These are phyloP conservation scores for Phytopythium cucurbitacearum DNA, from an alignment of 352 stramenopile genomes.

Conservation along the genomic window DNA sequence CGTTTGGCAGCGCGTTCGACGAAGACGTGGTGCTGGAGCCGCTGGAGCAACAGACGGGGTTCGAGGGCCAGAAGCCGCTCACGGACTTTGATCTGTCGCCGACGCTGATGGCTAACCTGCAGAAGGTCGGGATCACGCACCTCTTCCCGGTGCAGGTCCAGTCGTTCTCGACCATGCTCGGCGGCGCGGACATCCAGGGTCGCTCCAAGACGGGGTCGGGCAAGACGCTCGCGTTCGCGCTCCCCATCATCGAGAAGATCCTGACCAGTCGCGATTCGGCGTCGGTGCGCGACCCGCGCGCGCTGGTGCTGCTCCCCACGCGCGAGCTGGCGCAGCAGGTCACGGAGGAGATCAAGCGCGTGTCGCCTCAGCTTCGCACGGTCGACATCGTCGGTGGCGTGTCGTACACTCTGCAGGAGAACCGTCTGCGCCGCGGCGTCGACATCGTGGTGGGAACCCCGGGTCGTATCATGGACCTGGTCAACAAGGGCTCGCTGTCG, in stretches of 20 bases:
- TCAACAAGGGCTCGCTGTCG: constrained; percentile 91
- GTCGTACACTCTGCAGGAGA: constrained; percentile 92
- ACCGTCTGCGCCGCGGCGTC: constrained; percentile 83
- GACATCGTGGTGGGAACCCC: constrained; percentile 96
- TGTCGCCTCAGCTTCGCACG: constrained; percentile 87
- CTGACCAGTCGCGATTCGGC: constrained; percentile 24
- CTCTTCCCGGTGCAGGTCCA: constrained; percentile 81
- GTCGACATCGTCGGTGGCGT: constrained; percentile 93
- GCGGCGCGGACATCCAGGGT: constrained; percentile 75
- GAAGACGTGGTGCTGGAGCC: constrained; percentile 49
- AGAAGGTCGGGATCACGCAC: constrained; percentile 64
- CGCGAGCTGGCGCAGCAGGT: constrained; percentile 97
- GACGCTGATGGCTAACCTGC: constrained; percentile 53
- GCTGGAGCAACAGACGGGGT: constrained; percentile 31
- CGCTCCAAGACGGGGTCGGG: constrained; percentile 80
- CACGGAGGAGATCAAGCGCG: constrained; percentile 83
- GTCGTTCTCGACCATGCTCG: constrained; percentile 82
- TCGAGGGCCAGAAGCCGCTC: constrained; percentile 70
- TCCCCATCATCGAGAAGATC: constrained; percentile 79
- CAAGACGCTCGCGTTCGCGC: constrained; percentile 74
- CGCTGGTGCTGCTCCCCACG: constrained; percentile 95
- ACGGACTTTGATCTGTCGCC: constrained; percentile 62
- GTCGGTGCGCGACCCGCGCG: constrained; percentile 59
- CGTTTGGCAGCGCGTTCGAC: constrained; percentile 5
- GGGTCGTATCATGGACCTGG: constrained; percentile 95